Evolutionary conservation across 108 stramenopile species (phyloP).

Genomic region (Cyclotella distinguenda): DNA sequence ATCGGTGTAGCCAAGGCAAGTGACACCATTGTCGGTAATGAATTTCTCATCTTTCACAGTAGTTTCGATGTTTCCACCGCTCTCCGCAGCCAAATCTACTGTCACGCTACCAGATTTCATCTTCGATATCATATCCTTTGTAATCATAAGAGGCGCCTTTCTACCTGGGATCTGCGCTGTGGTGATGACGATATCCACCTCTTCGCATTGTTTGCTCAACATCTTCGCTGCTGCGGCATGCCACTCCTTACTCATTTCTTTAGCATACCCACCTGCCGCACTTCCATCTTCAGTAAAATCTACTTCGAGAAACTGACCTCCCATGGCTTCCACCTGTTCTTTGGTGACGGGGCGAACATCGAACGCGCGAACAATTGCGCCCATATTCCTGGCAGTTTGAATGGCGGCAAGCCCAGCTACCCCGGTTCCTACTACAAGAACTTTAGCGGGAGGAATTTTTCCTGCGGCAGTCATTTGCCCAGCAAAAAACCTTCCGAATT

Average conservation of each 20-base stretch:
- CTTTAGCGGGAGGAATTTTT: conserved; percentile 97
- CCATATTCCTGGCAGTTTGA: conserved; percentile 99
- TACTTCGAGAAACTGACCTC: conserved; percentile 97
- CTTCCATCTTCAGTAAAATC: conserved; percentile 94
- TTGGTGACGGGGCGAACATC: conserved; percentile 98
- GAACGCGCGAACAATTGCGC: conserved; percentile 98
- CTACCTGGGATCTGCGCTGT: conserved; percentile 99
- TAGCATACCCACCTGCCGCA: conserved; percentile 99
- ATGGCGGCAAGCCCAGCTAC: conserved; percentile 95
- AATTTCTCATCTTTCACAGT: conserved; percentile 86
- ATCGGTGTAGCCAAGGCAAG: conserved; percentile 98
- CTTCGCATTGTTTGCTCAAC: conserved; percentile 90
- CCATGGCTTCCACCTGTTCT: conserved; percentile 99
- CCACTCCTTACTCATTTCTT: conserved; percentile 98
- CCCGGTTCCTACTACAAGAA: conserved; percentile 95
- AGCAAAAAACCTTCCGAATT: conserved; percentile 92
- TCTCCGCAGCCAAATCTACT: conserved; percentile 98
- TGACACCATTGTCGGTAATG: conserved; percentile 88
- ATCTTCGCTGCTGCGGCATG: conserved; percentile 88
- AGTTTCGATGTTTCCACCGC: conserved; percentile 98
- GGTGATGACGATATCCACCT: conserved; percentile 98
- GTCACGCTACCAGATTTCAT: conserved; percentile 97
- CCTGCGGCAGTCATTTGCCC: conserved; percentile 84
- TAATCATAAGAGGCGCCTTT: conserved; percentile 94
- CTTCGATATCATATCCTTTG: conserved; percentile 94